A percentile compares a stretch with the other conserved stretches of the same genome.
Evolutionary conservation across 2,329 filamentous ascomycete species (phyloP).

Genomic region (Neopestalotiopsis rosae): DNA sequence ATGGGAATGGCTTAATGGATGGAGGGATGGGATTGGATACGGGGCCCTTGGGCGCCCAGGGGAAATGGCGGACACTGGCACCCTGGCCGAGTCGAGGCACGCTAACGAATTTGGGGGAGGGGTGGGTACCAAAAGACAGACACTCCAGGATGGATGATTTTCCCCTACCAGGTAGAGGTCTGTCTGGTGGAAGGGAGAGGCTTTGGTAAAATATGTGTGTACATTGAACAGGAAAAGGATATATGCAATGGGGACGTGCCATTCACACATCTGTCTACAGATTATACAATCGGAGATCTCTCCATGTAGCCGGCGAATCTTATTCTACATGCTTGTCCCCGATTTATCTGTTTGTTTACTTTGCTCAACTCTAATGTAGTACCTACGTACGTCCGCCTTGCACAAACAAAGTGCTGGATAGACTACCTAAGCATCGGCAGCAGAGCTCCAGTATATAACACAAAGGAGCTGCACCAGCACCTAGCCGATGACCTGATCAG

Average conservation of each 20-base stretch:
- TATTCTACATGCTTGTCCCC: neutral
- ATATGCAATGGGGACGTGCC: neutral
- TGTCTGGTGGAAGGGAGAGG: neutral
- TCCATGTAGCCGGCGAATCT: neutral
- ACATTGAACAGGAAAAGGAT: neutral
- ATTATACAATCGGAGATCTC: neutral
- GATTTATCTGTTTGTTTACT: neutral
- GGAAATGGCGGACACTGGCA: conserved; percentile 2
- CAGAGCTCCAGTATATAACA: neutral
- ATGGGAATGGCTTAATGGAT: neutral
- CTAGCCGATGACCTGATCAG: neutral
- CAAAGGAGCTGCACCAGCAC: neutral
- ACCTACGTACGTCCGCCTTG: neutral
- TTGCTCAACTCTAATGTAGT: neutral
- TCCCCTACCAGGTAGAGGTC: too few species aligned
- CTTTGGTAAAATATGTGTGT: neutral
- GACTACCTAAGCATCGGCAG: neutral
- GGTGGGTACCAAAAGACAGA: neutral
- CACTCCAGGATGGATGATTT: neutral
- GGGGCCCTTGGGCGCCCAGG: neutral
- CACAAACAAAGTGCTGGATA: neutral
- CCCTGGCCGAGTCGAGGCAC: conserved; percentile 15
- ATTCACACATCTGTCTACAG: too few species aligned
- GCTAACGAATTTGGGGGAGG: conserved; percentile 10
- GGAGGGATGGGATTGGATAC: neutral